A percentile compares a stretch with the other conserved stretches of the same genome.
These are phyloP conservation scores for Solanum etuberosum DNA, from an alignment of 257 asterid species.

Conservation along the genomic window DNA sequence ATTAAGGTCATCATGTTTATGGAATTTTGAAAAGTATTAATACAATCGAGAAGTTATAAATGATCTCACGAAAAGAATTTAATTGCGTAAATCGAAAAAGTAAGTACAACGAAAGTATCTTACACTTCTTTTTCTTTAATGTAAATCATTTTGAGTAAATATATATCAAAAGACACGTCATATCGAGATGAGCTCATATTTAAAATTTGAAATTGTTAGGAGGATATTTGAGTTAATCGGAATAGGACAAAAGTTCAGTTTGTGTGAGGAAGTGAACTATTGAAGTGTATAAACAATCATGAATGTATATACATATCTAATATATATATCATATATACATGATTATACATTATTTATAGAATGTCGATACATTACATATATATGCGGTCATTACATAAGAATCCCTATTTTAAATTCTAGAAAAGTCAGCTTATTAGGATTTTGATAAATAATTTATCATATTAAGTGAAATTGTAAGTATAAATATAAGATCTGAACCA, in stretches of 20 bases:
- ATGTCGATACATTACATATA: too few species aligned
- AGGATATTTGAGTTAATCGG: too few species aligned
- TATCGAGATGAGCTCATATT: too few species aligned
- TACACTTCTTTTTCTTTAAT: background rate
- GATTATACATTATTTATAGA: too few species aligned
- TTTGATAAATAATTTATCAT: background rate
- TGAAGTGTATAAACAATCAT: background rate
- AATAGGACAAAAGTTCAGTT: too few species aligned
- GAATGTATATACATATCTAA: background rate
- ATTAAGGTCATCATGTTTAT: background rate
- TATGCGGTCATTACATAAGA: too few species aligned
- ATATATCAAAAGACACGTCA: too few species aligned
- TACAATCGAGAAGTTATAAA: background rate
- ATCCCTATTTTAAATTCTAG: background rate
- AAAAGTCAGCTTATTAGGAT: background rate
- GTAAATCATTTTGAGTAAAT: background rate
- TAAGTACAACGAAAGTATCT: background rate
- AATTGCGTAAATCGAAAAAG: background rate
- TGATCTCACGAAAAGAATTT: background rate
- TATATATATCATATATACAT: too few species aligned
- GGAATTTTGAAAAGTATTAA: background rate
- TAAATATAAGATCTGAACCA: background rate
- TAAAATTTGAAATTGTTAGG: too few species aligned
- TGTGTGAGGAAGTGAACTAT: background rate
- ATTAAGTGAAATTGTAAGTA: background rate